Percentiles rank a stretch among this genome's conserved stretches.
Conservation (phyloP, 2,329 filamentous ascomycete species). For the Beauveria brongniartii region DNA sequence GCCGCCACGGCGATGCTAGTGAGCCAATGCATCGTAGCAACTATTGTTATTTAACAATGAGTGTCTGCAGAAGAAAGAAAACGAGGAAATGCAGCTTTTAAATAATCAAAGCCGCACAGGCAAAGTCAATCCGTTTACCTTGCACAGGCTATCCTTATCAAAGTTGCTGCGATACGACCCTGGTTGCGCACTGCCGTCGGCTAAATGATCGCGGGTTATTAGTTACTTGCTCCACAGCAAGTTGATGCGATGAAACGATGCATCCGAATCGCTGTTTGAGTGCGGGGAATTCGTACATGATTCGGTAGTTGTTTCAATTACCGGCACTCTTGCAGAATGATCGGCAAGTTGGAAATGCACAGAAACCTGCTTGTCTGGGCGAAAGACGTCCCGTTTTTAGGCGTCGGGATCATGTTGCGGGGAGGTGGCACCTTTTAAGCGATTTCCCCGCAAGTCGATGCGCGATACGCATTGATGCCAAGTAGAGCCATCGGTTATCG, state of each 20-base stretch:
- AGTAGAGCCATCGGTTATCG: background rate
- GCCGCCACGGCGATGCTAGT: background rate
- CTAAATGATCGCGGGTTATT: background rate
- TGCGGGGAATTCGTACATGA: background rate
- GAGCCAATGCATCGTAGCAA: constrained; percentile 1
- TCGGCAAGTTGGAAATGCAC: background rate
- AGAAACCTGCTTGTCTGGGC: background rate
- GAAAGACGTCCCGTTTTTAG: background rate
- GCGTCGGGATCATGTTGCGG: background rate
- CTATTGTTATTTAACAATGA: background rate
- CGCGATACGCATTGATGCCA: background rate
- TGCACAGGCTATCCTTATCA: background rate
- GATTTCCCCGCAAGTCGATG: background rate
- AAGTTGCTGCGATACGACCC: too few relatives aligned
- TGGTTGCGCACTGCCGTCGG: background rate
- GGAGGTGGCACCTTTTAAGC: background rate
- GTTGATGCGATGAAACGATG: background rate
- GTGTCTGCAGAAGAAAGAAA: too few relatives aligned
- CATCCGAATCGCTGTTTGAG: background rate
- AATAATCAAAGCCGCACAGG: background rate
- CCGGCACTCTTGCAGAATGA: background rate
- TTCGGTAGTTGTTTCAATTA: background rate
- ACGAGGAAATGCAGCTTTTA: background rate
- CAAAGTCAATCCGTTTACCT: background rate
- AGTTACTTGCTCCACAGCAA: too few relatives aligned